A percentile compares a stretch with the other conserved stretches of the same genome.
Conservation (phyloP, 2,329 filamentous ascomycete species). For the Fulvia fulva region DNA sequence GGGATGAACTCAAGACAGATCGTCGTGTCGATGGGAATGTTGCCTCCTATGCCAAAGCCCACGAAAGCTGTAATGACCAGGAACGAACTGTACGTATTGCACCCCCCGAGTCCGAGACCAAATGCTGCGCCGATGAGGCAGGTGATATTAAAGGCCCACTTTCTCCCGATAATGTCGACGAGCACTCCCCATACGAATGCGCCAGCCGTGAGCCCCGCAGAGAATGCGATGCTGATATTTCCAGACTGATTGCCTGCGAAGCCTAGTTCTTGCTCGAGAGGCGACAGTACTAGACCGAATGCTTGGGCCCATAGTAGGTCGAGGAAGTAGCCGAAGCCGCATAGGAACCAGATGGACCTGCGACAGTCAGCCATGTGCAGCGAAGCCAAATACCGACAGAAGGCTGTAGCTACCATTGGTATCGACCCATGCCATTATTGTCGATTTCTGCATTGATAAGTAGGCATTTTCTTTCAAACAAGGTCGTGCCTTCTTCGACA, state of each 20-base stretch:
- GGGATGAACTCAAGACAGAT: constrained; percentile 56
- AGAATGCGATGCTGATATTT: constrained; percentile 51
- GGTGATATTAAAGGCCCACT: constrained; percentile 57
- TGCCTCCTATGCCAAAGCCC: constrained; percentile 48
- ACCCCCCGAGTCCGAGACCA: constrained; percentile 50
- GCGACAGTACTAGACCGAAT: constrained; percentile 53
- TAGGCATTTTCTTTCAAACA: constrained; percentile 45
- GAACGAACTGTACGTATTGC: constrained; percentile 49
- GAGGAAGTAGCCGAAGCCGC: constrained; percentile 54
- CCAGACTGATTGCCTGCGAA: constrained; percentile 43
- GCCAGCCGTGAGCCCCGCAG: constrained; percentile 52
- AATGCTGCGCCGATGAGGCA: constrained; percentile 54
- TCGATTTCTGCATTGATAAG: constrained; percentile 49
- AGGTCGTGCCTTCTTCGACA: constrained; percentile 17
- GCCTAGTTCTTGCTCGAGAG: constrained; percentile 55
- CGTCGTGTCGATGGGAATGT: constrained; percentile 55
- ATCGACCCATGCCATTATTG: constrained; percentile 50
- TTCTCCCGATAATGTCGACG: constrained; percentile 52
- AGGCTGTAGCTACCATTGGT: constrained; percentile 43
- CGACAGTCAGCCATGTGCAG: background rate
- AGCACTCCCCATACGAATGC: constrained; percentile 55
- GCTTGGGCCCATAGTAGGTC: constrained; percentile 58
- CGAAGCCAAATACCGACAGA: background rate
- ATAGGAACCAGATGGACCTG: constrained; percentile 44
- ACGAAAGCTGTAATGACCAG: constrained; percentile 53